Evolutionary conservation across 345 rosid genomes (phyloP), one percentile per base, ranked within the genome.

Genomic region (Eucalyptus regnans): DNA sequence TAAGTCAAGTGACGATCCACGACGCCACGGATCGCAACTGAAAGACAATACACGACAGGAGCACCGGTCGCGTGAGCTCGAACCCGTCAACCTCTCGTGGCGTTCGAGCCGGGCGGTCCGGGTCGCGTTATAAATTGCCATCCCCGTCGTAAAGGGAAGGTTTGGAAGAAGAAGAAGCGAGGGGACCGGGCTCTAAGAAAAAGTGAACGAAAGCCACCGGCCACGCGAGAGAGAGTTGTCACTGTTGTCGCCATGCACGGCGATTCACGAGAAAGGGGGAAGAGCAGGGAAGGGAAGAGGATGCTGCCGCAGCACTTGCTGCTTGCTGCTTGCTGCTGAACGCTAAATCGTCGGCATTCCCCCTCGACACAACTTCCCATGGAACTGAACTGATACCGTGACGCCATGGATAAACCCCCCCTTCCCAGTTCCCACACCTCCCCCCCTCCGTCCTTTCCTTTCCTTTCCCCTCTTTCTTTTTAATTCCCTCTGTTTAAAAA

Each of bases 401-500:
- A 76, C 83, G 48, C 83, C 48, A 6, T 10, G 48, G 12, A 41
- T 37, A 12, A 41, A 9, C 27, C 10, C 33, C 80, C 44, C 12
- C 44, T 6, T 68, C 43, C 80, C n/a, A n/a, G n/a, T n/a, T n/a
- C n/a, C n/a, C n/a, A n/a, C n/a, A n/a, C n/a, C n/a, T n/a, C 10
- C 33, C 80, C 44, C 12, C 44, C 11, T 68, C 43, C 80, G 23
- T 33, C 81, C 44, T 33, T 33, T 17, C 80, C 43, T 18, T 29
- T n/a, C 79, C 11, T 5, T n/a, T 12, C 33, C 76, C 33, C 9
- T 10, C 1, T 5, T 33, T 18, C 44, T 18, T 71, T 18, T 5
- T 23, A 15, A 4, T 14, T 66, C 41, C 3, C 10, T 8, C 43
- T 0, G 2, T 0, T 18, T 71, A 9, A 37, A 13, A n/a, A 64